Evolutionary conservation across 83 land plant genomes (phyloP).

Genomic region (Picea abies): DNA sequence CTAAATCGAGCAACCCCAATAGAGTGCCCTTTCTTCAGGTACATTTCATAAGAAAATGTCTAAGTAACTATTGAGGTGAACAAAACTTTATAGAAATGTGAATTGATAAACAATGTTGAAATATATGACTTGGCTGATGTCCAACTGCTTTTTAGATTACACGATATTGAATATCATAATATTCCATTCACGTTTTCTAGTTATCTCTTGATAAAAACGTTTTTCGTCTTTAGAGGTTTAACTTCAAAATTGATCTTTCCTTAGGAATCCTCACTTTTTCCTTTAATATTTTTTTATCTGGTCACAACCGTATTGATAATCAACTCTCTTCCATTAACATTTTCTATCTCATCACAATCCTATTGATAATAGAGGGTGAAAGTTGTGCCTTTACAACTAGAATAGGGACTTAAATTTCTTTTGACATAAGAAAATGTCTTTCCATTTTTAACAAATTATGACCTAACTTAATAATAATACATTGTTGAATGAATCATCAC

Average conservation of each 20-base stretch:
- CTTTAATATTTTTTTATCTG: no score
- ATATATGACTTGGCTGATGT: not conserved
- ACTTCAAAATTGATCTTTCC: not conserved
- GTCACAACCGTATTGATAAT: no score
- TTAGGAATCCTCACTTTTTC: no score
- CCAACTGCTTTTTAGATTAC: not conserved
- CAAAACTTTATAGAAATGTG: no score
- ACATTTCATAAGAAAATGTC: not conserved
- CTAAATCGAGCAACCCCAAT: constrained; percentile 74
- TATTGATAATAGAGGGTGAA: not conserved
- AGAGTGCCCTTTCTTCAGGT: constrained; percentile 94
- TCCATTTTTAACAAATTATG: not conserved
- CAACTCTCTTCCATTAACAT: not conserved
- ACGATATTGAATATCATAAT: not conserved
- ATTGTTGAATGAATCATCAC: not conserved
- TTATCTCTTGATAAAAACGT: not conserved
- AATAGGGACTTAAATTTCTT: not conserved
- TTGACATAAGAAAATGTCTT: not conserved
- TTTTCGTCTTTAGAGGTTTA: not conserved
- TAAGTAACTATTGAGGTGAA: not conserved
- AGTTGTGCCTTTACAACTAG: not conserved
- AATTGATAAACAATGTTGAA: not conserved
- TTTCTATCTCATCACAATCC: not conserved
- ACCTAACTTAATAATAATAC: not conserved
- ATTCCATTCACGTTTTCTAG: not conserved